Percentiles rank a stretch among this genome's conserved stretches.
These are phyloP conservation scores for Fusarium floridanum DNA, from an alignment of 2,329 filamentous ascomycete genomes.

Conservation along the genomic window DNA sequence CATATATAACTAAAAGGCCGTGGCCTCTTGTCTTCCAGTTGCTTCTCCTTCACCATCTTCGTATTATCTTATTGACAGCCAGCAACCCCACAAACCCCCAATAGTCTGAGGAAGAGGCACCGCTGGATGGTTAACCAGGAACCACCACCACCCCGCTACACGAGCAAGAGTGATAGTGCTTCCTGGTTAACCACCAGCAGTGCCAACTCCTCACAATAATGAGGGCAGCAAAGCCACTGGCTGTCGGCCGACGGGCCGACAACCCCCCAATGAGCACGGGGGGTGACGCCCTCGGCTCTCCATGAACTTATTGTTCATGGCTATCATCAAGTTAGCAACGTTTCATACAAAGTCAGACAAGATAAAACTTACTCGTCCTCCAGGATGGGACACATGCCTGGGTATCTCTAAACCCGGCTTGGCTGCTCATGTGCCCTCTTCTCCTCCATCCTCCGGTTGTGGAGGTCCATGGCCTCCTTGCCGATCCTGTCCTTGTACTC, in stretches of 20 bases:
- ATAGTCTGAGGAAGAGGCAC: background rate
- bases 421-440: background rate
- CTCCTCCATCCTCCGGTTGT: conserved; percentile 29
- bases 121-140: background rate
- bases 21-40: background rate
- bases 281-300: background rate
- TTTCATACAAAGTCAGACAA: background rate
- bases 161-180: background rate
- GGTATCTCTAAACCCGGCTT: background rate
- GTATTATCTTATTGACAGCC: background rate
- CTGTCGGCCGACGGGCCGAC: background rate
- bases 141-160: background rate
- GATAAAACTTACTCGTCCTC: background rate
- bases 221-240: background rate
- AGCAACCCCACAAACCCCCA: background rate
- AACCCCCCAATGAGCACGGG: background rate
- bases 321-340: background rate
- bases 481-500: conserved; percentile 55
- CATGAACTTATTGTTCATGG: background rate
- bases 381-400: background rate
- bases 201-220: background rate
- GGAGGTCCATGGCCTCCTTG: conserved; percentile 48
- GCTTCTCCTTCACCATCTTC: background rate
- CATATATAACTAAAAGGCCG: background rate
- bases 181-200: background rate